These are phyloP conservation scores for Phalaenopsis aphrodite DNA, from an alignment of 106 monocot species.

Conservation along the genomic window DNA sequence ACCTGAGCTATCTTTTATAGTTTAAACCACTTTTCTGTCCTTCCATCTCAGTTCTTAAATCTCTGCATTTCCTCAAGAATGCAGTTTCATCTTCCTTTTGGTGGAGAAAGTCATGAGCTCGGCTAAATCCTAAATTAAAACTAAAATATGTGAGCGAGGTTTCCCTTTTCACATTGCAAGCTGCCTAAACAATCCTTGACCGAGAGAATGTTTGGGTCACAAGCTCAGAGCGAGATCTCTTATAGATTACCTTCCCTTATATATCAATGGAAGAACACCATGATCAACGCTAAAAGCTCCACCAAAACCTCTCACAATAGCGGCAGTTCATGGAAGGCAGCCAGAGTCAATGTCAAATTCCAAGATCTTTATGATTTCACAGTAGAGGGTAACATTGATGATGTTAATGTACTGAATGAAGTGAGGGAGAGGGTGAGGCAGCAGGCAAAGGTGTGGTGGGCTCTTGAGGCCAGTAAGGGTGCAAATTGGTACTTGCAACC, in stretches of 20 bases:
- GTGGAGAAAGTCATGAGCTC: background rate
- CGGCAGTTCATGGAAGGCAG: conserved; percentile 18
- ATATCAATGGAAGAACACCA: conserved; percentile 26
- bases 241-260: conserved; percentile 25
- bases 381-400: conserved; percentile 84
- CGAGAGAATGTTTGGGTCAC: conserved; percentile 47
- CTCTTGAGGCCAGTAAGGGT: conserved; percentile 79
- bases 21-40: background rate
- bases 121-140: background rate
- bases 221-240: conserved; percentile 30
- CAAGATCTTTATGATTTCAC: conserved; percentile 91
- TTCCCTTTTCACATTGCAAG: too few relatives aligned
- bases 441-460: conserved; percentile 87
- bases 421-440: conserved; percentile 84
- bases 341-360: conserved; percentile 63
- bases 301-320: conserved; percentile 14
- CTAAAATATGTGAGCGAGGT: conserved; percentile 1
- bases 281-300: conserved; percentile 8
- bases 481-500: conserved; percentile 85
- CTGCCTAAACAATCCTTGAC: background rate
- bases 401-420: conserved; percentile 96
- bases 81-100: conserved; percentile 1
- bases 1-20: background rate
- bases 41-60: background rate
- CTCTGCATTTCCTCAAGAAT: background rate